Evolutionary conservation across 768 basidiomycete species (phyloP).

Genomic region (Rhizopogon rudus): DNA sequence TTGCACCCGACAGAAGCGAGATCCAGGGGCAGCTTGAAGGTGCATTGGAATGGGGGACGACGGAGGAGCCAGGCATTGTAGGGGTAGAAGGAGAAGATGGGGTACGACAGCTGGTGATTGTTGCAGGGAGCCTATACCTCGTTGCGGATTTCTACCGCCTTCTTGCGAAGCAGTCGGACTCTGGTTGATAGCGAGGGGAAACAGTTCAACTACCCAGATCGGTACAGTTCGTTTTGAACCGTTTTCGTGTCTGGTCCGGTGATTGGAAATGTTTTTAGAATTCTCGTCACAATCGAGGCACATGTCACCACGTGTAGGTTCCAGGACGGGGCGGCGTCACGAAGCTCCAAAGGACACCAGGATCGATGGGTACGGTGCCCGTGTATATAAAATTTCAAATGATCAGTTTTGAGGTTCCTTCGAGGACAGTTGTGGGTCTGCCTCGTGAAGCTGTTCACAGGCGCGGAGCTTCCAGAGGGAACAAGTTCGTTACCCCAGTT

Average conservation of each 20-base stretch:
- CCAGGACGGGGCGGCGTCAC: background rate
- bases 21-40: conserved; percentile 33
- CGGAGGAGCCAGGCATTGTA: conserved; percentile 8
- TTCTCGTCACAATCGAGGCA: background rate
- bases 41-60: conserved; percentile 44
- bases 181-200: background rate
- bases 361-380: background rate
- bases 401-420: background rate
- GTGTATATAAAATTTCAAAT: background rate
- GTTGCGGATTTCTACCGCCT: conserved; percentile 89
- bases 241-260: background rate
- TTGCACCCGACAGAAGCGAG: conserved; percentile 27
- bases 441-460: background rate
- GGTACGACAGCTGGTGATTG: conserved; percentile 48
- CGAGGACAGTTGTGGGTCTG: background rate
- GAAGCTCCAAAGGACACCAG: background rate
- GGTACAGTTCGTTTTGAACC: background rate
- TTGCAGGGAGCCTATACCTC: conserved; percentile 92
- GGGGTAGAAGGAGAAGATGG: conserved; percentile 6
- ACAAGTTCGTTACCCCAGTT: background rate
- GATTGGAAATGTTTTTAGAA: background rate
- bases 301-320: background rate
- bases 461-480: background rate
- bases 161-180: conserved; percentile 1
- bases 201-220: background rate